phyloP scores from a whole-genome alignment of 306 rosid genomes.

The Prunus padus region DNA sequence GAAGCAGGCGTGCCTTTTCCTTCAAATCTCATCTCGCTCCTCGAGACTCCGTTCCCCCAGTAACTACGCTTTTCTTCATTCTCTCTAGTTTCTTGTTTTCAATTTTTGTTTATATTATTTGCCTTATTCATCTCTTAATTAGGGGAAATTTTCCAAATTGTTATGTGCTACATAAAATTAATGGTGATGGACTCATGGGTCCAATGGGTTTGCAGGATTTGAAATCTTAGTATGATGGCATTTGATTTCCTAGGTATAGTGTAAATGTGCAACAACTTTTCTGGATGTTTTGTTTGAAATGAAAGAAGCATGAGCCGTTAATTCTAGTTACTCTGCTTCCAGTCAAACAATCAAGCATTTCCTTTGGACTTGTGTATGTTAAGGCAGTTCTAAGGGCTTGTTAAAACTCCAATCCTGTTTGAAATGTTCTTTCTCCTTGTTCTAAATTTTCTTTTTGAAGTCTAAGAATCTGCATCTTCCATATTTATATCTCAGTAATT shows the following conservation, averaged over 20 bases:
- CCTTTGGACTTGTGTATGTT: background rate
- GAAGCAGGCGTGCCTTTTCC: constrained; percentile 9
- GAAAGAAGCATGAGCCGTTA: too few species aligned
- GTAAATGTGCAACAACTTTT: background rate
- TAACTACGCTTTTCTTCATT: constrained; percentile 42
- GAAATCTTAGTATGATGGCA: background rate
- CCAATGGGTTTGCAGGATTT: background rate
- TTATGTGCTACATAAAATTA: background rate
- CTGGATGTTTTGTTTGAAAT: background rate
- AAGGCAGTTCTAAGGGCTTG: background rate
- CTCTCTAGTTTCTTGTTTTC: background rate
- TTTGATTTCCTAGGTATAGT: background rate
- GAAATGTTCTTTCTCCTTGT: background rate
- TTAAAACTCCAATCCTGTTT: background rate
- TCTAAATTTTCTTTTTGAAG: background rate
- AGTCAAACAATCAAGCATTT: background rate
- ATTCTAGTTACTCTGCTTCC: background rate
- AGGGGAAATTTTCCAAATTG: background rate
- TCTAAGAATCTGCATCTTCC: background rate
- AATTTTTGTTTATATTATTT: background rate
- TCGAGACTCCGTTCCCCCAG: constrained; percentile 35
- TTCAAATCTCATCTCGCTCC: constrained; percentile 39
- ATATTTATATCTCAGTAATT: background rate
- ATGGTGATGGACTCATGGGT: background rate
- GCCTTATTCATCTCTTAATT: background rate